Evolutionary conservation across 2,329 filamentous ascomycete genomes (phyloP).

Genomic region (Cladobotryum mycophilum): DNA sequence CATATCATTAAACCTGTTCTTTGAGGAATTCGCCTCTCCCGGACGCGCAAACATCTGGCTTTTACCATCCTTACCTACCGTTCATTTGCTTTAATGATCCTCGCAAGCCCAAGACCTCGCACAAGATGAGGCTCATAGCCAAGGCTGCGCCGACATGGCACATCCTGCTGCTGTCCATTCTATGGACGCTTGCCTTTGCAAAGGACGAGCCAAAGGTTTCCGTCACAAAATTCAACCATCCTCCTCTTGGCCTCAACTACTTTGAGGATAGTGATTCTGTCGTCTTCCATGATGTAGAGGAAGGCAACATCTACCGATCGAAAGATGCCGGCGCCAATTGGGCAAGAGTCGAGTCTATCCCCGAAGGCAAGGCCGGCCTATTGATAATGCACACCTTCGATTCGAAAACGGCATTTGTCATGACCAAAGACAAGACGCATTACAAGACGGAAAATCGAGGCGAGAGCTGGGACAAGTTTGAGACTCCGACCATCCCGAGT

Average conservation of each 20-base stretch:
- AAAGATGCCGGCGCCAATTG: constrained; percentile 74
- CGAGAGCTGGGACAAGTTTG: constrained; percentile 72
- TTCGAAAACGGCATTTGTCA: constrained; percentile 68
- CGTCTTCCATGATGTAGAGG: constrained; percentile 62
- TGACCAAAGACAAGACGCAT: constrained; percentile 64
- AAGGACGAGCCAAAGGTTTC: constrained; percentile 63
- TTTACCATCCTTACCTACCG: background rate
- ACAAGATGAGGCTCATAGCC: constrained; percentile 51
- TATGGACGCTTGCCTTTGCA: constrained; percentile 37
- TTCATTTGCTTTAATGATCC: constrained; percentile 36
- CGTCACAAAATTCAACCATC: constrained; percentile 57
- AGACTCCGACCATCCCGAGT: constrained; percentile 52
- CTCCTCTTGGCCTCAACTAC: constrained; percentile 70
- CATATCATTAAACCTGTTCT: background rate
- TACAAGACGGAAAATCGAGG: constrained; percentile 81
- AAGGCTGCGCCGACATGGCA: constrained; percentile 42
- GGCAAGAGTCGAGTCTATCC: constrained; percentile 58
- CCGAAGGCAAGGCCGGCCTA: constrained; percentile 54
- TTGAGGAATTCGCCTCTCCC: background rate
- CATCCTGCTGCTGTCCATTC: constrained; percentile 45
- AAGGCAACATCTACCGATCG: constrained; percentile 67
- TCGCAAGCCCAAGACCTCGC: constrained; percentile 24
- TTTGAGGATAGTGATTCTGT: constrained; percentile 85
- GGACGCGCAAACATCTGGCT: background rate
- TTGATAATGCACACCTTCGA: constrained; percentile 76